Evolutionary conservation across 306 rosid genomes (phyloP), one percentile per base, ranked within the genome.

Genomic region (Trifolium repens): DNA sequence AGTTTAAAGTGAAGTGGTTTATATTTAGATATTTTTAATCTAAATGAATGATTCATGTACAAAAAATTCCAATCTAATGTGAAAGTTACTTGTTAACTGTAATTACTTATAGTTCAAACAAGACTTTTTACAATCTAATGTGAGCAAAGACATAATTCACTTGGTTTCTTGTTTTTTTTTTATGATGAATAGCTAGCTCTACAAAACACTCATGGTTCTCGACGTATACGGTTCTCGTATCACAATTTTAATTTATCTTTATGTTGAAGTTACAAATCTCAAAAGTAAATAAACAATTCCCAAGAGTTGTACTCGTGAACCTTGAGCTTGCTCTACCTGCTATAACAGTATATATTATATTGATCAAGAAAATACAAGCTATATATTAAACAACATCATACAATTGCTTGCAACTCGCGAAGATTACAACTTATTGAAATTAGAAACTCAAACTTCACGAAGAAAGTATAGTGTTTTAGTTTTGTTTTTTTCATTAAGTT

Each of bases 291-390:
- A 12, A 46, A 12, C 13, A 44, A 44, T 11, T 46, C 52, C 5
- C 16, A 12, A 46, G n/a, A 46, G n/a, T 46, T 13, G 52, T 46
- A 15, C 57, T 7, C 57, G 19, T 7, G 9, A 7, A 5, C 57
- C 57, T 50, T 50, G 57, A 50, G 22, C 57, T 50, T 50, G 57
- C 3, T n/a, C 57, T 50, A 50, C 10, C 57, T 50, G 57, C 57
- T 50, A 44, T n/a, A n/a, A n/a, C 15, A 32, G 35, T 32, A 32
- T 32, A n/a, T 5, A 50, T 50, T 22, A 22, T 22, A 50, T 50
- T n/a, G 22, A 50, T n/a, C n/a, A 49, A 5, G 15, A 47, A 47
- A 47, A 47, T 47, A 47, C 54, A 47, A 47, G 35, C 35, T 24
- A 4, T 24, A 55, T 55, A 55, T 55, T 24, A 58, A 5, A 58